These are phyloP conservation scores for Mesotaenium endlicherianum DNA, from an alignment of 139 green algal species.

Conservation along the genomic window DNA sequence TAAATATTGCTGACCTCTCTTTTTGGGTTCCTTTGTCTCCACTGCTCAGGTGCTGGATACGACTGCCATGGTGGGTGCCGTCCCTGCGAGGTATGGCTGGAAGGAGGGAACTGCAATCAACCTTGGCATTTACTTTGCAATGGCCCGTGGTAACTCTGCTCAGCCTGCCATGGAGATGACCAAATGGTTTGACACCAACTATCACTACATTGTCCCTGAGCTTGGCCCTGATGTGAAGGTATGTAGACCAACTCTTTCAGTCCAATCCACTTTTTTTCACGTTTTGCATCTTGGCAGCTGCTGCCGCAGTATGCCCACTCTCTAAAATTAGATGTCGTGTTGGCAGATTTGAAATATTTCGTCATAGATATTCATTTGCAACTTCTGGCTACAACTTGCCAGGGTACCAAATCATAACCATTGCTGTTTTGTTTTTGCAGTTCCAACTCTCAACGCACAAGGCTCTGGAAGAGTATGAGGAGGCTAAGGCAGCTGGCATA, in stretches of 20 bases:
- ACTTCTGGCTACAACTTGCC: no score
- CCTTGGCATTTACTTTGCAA: conserved; percentile 80
- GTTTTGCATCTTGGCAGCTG: not conserved
- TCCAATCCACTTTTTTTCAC: not conserved
- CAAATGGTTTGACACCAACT: conserved; percentile 93
- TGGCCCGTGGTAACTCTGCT: conserved; percentile 68
- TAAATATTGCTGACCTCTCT: no score
- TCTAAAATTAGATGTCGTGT: no score
- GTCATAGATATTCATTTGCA: no score
- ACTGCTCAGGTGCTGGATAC: conserved; percentile 79
- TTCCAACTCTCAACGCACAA: conserved; percentile 19
- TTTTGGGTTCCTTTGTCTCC: no score
- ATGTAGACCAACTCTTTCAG: not conserved
- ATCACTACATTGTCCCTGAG: conserved; percentile 74
- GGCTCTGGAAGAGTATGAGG: conserved; percentile 21
- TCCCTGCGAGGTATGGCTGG: conserved; percentile 72
- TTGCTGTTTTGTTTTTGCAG: no score
- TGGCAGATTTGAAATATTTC: no score
- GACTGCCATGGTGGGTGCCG: conserved; percentile 68
- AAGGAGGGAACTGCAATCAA: not conserved
- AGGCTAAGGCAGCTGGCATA: conserved; percentile 58
- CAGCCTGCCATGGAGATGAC: conserved; percentile 79
- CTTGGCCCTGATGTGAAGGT: not conserved
- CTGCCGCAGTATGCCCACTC: not conserved
- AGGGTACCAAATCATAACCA: no score